These are phyloP conservation scores for Fomitopsis serialis DNA, from an alignment of 768 basidiomycete genomes.

Conservation along the genomic window DNA sequence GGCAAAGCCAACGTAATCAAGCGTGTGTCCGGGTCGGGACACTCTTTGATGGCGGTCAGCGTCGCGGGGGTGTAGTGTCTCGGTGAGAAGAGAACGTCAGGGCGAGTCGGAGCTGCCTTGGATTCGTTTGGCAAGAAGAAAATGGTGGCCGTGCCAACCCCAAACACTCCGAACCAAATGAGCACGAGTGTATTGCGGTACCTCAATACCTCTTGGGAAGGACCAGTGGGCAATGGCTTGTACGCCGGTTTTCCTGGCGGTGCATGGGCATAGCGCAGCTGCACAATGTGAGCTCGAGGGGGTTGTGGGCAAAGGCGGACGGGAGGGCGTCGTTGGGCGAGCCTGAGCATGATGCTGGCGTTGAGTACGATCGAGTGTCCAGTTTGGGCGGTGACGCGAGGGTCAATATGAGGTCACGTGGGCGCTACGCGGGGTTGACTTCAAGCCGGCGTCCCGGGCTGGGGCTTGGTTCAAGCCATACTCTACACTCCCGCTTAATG, in stretches of 20 bases:
- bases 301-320: neutral
- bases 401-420: neutral
- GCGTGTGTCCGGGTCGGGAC: slow-evolving; percentile 51
- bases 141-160: slow-evolving; percentile 39
- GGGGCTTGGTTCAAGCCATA: neutral
- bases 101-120: slow-evolving; percentile 39
- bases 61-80: slow-evolving; percentile 50
- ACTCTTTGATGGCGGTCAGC: slow-evolving; percentile 45
- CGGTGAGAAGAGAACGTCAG: slow-evolving; percentile 22
- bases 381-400: neutral
- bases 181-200: too few relatives aligned
- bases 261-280: neutral
- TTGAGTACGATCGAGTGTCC: neutral
- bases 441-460: neutral
- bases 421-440: neutral
- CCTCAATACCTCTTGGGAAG: too few relatives aligned
- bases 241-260: neutral
- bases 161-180: too few relatives aligned
- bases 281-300: neutral
- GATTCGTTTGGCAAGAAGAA: slow-evolving; percentile 45
- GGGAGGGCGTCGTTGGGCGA: neutral
- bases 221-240: neutral
- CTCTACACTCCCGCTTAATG: neutral
- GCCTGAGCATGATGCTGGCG: neutral
- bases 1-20: slow-evolving; percentile 60